Evolutionary conservation across 768 basidiomycete genomes (phyloP).

Genomic region (Panaeolus papilionaceus): DNA sequence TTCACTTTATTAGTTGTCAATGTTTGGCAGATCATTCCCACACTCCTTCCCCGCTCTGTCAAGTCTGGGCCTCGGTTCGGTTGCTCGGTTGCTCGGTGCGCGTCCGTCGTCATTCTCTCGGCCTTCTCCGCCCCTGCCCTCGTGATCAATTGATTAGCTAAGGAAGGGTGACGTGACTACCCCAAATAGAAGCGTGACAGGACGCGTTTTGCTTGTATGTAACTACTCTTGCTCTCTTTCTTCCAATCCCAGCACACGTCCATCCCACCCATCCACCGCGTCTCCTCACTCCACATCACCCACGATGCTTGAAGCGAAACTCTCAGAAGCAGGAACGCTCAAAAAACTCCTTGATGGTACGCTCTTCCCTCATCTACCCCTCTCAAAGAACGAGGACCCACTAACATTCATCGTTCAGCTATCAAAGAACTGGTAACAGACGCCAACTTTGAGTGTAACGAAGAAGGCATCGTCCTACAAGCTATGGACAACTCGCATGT

Average conservation of each 20-base stretch:
- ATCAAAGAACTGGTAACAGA: slow-evolving; percentile 98
- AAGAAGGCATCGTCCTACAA: slow-evolving; percentile 93
- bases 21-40: too few species aligned
- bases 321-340: slow-evolving; percentile 84
- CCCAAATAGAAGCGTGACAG: slow-evolving; percentile 26
- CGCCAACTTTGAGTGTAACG: slow-evolving; percentile 97
- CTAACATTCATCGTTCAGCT: slow-evolving; percentile 53
- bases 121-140: neutral
- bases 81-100: too few species aligned
- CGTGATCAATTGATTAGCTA: neutral
- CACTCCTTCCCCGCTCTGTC: too few species aligned
- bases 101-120: too few species aligned
- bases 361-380: slow-evolving; percentile 27
- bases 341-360: slow-evolving; percentile 94
- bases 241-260: slow-evolving; percentile 20
- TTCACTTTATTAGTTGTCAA: too few species aligned
- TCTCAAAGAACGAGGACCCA: too few species aligned
- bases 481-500: slow-evolving; percentile 99
- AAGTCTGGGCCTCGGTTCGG: too few species aligned
- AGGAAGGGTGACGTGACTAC: neutral
- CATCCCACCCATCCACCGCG: slow-evolving; percentile 21
- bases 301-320: slow-evolving; percentile 89
- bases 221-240: slow-evolving; percentile 34
- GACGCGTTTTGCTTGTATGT: slow-evolving; percentile 38
- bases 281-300: neutral